Base-by-base conservation (phyloP, 306 rosid species). In the Carpinus viminea region DNA sequence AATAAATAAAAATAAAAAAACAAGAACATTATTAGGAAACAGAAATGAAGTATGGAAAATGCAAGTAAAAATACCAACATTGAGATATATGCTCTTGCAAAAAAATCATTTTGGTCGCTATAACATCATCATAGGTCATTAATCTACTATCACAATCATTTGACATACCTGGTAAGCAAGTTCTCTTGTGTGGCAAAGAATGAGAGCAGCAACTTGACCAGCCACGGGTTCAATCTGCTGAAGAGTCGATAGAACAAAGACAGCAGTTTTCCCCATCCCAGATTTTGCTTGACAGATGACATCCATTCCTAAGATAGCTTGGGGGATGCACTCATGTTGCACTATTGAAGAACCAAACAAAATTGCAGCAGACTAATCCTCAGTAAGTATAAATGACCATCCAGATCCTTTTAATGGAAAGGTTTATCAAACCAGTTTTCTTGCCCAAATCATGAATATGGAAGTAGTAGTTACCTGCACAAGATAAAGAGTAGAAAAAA, bases 251-350 rank as follows among this genome's bases (percentile, higher is more conserved):
- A 86, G 86, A 64, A 89, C 92, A 88, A 89, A 89, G 71, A 91
- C 93, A 12, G 93, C 91, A 46, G 92, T 91, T 83, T 91, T 91
- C 24, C 93, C 96, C 93, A 86, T 88, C 69, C 92, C 92, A 80
- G 93, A 89, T 84, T 91, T 89, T 12, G 93, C 92, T 88, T 88
- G 92, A 84, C 92, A 91, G 74, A 89, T 76, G 75, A 89, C 93
- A 83, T 89, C 90, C 93, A 86, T 91, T 80, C 93, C 93, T 77
- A 89, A 78, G 66, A 91, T 91, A 72, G 92, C 96, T 86, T 87
- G 96, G 75, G 93, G 92, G 87, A 88, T 89, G 87, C 97, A 89
- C 77, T 89, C 93, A 0, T 91, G 93, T 91, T 89, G 93, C 84
- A 88, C 92, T 88, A 70, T 83, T 88, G 92, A 91, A 81, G 90